Evolutionary conservation across 2,329 filamentous ascomycete species (phyloP), one percentile per base, ranked within the genome.

Genomic region (Bimuria novae-zelandiae): DNA sequence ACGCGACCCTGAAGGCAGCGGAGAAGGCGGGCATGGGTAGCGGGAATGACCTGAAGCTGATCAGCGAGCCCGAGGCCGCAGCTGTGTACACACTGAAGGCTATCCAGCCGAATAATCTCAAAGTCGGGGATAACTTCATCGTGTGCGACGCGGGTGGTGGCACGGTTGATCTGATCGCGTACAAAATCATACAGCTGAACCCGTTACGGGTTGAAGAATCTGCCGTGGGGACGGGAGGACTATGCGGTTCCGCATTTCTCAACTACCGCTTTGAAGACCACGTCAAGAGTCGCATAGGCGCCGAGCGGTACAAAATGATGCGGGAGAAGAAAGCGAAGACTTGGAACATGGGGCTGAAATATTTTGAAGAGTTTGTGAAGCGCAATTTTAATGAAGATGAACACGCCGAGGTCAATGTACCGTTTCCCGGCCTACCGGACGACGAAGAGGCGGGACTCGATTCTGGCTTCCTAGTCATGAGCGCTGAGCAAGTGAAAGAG

Each of bases 321-420:
- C 89, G 89, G 68, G 72, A 83, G 47, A 89, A 89, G 74, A 91
- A 91, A 72, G 83, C 82, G 3, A 91, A 89, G 73, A 90, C 87
- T 1, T 92, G 89, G 88, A 89, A 76, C 50, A 79, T 79, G 76
- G 89, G 86, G 1, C 77, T 92, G 45, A 83, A 85, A 50, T 92
- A 91, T 67, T 93, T 91, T 71, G 89, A 93, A 64, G 89, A 92
- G 67, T 92, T 90, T 68, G 89, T 93, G 12, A 93, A 93, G 75
- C 82, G 89, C 12, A 92, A 91, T 65, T 93, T 92, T 68, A 88
- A 89, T 67, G 87, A 89, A 63, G 88, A 90, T 41, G 89, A 91
- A 65, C 84, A 89, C 57, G 81, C 86, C 44, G 89, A 92, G 68
- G 84, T 92, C 53, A 91, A 91, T 52, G 83, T 92, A 3, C 89